phyloP scores from a whole-genome alignment of 768 basidiomycete species.

The Tremella yokohamensis region DNA sequence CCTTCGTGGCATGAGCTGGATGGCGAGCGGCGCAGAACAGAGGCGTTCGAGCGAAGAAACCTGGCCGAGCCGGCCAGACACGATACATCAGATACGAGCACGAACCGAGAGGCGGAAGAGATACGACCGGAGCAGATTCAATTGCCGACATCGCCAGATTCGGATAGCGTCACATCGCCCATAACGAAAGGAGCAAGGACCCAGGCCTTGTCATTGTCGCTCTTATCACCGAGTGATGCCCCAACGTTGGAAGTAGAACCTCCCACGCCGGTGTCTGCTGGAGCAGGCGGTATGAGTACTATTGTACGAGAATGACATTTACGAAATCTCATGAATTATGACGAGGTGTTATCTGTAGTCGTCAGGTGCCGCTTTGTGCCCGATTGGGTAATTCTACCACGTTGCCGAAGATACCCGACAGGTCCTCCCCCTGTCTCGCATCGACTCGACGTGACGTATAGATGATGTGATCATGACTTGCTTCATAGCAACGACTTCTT shows the following conservation, averaged over 20 bases:
- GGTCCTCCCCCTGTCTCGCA: too few relatives aligned
- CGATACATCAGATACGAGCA: too few relatives aligned
- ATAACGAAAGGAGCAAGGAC: slow-evolving; percentile 1
- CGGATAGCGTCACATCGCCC: background rate
- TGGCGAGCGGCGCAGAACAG: slow-evolving; percentile 15
- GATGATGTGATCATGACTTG: too few relatives aligned
- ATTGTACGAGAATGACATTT: too few relatives aligned
- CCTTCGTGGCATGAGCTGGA: slow-evolving; percentile 27
- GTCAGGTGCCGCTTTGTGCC: too few relatives aligned
- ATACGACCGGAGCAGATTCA: background rate
- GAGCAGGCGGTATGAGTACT: background rate
- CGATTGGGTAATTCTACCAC: too few relatives aligned
- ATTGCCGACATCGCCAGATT: slow-evolving; percentile 1
- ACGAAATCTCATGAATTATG: too few relatives aligned
- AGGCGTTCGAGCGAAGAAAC: slow-evolving; percentile 18
- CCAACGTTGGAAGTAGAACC: slow-evolving; percentile 5
- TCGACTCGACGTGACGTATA: too few relatives aligned
- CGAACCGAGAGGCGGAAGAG: background rate
- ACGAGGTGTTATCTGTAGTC: too few relatives aligned
- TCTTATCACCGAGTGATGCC: background rate
- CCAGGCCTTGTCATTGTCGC: background rate
- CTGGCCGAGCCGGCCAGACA: slow-evolving; percentile 8
- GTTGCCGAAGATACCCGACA: too few relatives aligned
- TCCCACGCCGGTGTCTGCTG: slow-evolving; percentile 1
- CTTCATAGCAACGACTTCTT: too few relatives aligned